phyloP scores from a whole-genome alignment of 306 rosid species.

The Clitoria ternatea region DNA sequence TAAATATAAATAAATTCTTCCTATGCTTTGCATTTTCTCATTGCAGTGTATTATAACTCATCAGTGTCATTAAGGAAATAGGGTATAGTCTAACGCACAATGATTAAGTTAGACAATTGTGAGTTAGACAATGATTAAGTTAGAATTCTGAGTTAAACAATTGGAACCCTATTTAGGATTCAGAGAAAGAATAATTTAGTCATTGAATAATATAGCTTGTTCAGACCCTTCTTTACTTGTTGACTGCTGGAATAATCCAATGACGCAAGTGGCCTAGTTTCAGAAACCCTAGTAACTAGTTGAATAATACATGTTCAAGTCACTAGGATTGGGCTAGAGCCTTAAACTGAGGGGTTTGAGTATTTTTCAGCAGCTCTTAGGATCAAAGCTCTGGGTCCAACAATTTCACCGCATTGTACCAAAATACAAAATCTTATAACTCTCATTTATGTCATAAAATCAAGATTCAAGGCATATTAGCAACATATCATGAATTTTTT shows the following conservation, averaged over 20 bases:
- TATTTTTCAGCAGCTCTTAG: not conserved
- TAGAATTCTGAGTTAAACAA: too few relatives aligned
- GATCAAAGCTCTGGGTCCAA: not conserved
- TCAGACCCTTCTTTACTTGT: not conserved
- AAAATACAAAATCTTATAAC: not conserved
- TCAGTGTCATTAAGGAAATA: too few relatives aligned
- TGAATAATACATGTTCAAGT: slow-evolving; percentile 16
- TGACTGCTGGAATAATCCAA: not conserved
- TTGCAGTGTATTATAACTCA: too few relatives aligned
- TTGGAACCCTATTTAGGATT: too few relatives aligned
- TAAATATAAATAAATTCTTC: too few relatives aligned
- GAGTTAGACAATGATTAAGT: too few relatives aligned
- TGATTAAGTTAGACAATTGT: too few relatives aligned
- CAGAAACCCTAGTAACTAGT: slow-evolving; percentile 5
- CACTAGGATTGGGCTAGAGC: not conserved
- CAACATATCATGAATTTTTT: not conserved
- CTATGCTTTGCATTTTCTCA: too few relatives aligned
- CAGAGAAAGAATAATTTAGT: too few relatives aligned
- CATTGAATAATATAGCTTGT: slow-evolving; percentile 4
- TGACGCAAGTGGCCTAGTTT: not conserved
- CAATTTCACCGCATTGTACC: too few relatives aligned
- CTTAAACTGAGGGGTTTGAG: not conserved
- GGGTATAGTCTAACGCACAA: too few relatives aligned
- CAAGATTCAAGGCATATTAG: not conserved
- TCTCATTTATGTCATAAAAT: not conserved